Evolutionary conservation across 192 early-diverging fungal species (phyloP), one percentile per base, ranked within the genome.

Genomic region (Mortierella antarctica): DNA sequence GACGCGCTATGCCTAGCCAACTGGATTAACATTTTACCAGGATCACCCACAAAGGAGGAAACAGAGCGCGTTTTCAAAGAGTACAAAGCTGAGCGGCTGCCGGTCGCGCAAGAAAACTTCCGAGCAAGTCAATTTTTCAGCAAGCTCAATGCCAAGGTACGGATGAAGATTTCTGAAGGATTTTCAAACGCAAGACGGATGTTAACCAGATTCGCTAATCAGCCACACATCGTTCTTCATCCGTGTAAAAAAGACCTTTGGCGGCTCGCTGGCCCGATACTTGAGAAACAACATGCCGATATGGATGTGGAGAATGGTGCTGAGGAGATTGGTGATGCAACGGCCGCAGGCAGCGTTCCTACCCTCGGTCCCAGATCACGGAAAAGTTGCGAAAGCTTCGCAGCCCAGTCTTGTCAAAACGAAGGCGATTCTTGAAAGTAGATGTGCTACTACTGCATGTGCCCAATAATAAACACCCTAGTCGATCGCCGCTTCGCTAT

Each of bases 1-100:
- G 74, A 78, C 20, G 74, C 68, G 12, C 56, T 70, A 3, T 12
- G 42, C 6, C 55, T 74, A 15, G 65, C 73, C 41, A 74, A 74
- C 11, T 74, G 65, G 63, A 74, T 74, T 40, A 50, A 70, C 15
- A 54, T 56, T 41, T 46, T 65, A 5, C n/a, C 68, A 1, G 7
- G 15, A 1, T 65, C 68, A n/a, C 18, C 53, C 2, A 14, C 47
- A 6, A 50, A 39, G 11, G 47, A 65, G 10, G 54, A 58, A 0
- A 45, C 47, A 6, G 62, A 70, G 14, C 41, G 20, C 20, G 20
- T 40, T 15, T 78, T 78, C 56, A 42, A 47, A 12, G 55, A 59
- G 6, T 78, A 78, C 62, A 18, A 60, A 12, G 56, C 44, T 3
- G 62, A 70, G 23, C 48, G 74, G 0, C 21, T 47, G 10, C 67